Evolutionary conservation across 139 green algal genomes (phyloP).

Genomic region (Volvox reticuliferus): DNA sequence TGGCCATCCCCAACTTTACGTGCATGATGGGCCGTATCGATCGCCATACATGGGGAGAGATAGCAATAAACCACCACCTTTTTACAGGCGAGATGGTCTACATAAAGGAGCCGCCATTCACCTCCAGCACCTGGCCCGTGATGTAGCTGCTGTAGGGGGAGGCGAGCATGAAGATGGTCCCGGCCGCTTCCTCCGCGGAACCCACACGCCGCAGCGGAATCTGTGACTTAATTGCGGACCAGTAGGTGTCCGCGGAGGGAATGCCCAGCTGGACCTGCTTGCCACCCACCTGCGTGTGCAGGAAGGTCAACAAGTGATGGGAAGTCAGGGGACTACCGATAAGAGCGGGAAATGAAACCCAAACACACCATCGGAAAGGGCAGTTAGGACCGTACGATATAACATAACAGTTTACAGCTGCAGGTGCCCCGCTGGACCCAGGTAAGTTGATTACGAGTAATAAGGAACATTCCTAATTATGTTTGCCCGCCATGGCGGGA

Average conservation of each 20-base stretch:
- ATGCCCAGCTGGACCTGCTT: constrained; percentile 82
- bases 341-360: too few species aligned
- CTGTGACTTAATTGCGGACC: constrained; percentile 37
- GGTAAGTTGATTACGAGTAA: too few species aligned
- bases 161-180: constrained; percentile 81
- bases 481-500: too few species aligned
- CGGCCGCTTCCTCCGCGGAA: constrained; percentile 82
- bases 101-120: constrained; percentile 73
- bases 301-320: neutral
- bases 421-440: too few species aligned
- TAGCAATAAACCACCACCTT: neutral
- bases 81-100: neutral
- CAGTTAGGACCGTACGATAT: too few species aligned
- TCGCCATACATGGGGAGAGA: neutral
- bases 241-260: constrained; percentile 63
- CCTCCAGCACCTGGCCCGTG: constrained; percentile 73
- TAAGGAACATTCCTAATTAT: too few species aligned
- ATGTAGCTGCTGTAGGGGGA: constrained; percentile 55
- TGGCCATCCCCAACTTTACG: too few species aligned
- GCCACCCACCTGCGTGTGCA: constrained; percentile 59
- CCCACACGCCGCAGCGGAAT: constrained; percentile 79
- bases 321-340: too few species aligned
- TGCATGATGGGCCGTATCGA: too few species aligned
- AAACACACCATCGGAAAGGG: too few species aligned
- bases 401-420: too few species aligned